Conservation (phyloP, 305 asterid species). For the Andrographis paniculata region DNA sequence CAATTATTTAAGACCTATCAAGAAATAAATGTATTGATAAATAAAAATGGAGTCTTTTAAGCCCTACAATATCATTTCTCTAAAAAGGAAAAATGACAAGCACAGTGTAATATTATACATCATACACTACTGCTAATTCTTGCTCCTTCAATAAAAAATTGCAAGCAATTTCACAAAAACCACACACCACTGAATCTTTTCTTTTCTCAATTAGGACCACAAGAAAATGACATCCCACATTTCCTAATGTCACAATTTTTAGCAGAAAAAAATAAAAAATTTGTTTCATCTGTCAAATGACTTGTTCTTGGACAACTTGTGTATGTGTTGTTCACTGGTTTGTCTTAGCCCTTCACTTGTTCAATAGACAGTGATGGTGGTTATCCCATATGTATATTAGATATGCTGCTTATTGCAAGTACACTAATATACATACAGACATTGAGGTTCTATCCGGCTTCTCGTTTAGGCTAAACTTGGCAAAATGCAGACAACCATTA, state of each 20-base stretch:
- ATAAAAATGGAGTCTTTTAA: background rate
- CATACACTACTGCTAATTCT: too few species aligned
- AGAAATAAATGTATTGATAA: too few species aligned
- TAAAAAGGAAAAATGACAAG: background rate
- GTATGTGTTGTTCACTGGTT: background rate
- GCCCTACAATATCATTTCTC: background rate
- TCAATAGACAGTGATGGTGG: constrained; percentile 10
- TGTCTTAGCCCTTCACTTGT: background rate
- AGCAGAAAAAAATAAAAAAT: too few species aligned
- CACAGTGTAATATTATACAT: background rate
- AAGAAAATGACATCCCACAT: constrained; percentile 1
- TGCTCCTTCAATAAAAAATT: background rate
- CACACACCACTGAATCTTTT: background rate
- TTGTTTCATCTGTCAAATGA: background rate
- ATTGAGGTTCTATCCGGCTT: background rate
- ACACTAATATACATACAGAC: constrained; percentile 11
- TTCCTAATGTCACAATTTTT: background rate
- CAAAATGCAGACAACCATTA: constrained; percentile 7
- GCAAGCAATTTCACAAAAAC: background rate
- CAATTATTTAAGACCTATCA: too few species aligned
- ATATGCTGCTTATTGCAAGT: constrained; percentile 10
- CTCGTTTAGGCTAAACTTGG: constrained; percentile 14
- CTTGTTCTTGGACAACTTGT: background rate
- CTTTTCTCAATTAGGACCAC: background rate
- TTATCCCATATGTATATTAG: constrained; percentile 9